Conservation (phyloP, 371 early-diverging fungal genomes). For the Apophysomyces variabilis region DNA sequence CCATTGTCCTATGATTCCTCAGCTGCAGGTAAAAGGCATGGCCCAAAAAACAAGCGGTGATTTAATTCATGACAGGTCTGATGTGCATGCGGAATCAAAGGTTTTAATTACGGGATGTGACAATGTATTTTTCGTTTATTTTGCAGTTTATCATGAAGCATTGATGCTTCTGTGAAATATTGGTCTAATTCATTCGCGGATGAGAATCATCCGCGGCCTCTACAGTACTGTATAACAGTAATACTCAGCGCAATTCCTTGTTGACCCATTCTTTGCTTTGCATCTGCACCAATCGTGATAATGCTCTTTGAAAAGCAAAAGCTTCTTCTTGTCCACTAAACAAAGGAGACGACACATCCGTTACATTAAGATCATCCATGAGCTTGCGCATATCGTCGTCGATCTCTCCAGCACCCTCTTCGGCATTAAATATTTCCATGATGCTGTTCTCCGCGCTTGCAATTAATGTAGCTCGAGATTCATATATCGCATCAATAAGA, state of each 20-base stretch:
- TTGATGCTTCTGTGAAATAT: too few species aligned
- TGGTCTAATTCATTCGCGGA: not conserved
- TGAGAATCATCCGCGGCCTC: not conserved
- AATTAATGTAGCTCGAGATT: constrained; percentile 64
- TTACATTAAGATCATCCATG: constrained; percentile 46
- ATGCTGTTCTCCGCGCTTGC: constrained; percentile 76
- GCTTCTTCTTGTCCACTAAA: constrained; percentile 92
- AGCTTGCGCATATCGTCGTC: constrained; percentile 44
- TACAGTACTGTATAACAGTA: not conserved
- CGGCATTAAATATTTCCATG: constrained; percentile 68
- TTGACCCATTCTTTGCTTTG: constrained; percentile 66
- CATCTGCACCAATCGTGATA: constrained; percentile 92
- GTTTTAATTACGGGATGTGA: too few species aligned
- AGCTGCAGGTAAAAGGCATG: too few species aligned
- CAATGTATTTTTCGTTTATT: too few species aligned
- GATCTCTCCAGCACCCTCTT: constrained; percentile 44
- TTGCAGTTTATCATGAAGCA: too few species aligned
- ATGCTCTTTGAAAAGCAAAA: constrained; percentile 94
- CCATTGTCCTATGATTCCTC: too few species aligned
- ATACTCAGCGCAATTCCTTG: constrained; percentile 22
- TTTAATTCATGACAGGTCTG: too few species aligned
- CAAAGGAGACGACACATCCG: constrained; percentile 63
- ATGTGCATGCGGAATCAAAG: too few species aligned
- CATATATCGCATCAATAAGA: constrained; percentile 92
- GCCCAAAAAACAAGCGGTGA: too few species aligned